Base-by-base conservation (phyloP, 2,329 filamentous ascomycete genomes). In the Penicillium sp. region DNA sequence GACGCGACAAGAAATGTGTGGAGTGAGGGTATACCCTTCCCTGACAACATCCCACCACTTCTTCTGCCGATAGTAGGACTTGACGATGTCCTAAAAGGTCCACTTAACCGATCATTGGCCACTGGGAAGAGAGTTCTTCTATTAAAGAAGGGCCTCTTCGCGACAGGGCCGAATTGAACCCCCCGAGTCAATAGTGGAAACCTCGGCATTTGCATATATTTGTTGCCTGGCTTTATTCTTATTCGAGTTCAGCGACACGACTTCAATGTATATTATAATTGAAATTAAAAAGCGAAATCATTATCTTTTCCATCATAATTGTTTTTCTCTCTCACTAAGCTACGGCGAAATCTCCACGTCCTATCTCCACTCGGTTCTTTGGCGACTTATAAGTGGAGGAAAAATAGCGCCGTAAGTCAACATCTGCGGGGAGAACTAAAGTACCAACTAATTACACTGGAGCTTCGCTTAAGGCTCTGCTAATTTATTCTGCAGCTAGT, bases 181-280 rank as follows among this genome's bases (percentile, higher is more conserved):
- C 40, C 6, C 10, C 40, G 24, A 16, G 40, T 40, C 28, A 28
- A 16, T 16, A 46, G 48, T 48, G 48, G 42, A 46, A 42, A 23
- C 43, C 24, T 36, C 28, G 23, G 36, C 18, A 5, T 28, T 45
- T 48, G 45, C 51, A 40, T 55, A 21, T 21, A 53, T 45, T 39
- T 21, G 39, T 16, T 43, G 47, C 37, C 36, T 51, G 46, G 44
- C 48, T 39, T 40, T 28, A n/a, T 43, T 28, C 3, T 28, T 43
- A 10, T 26, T 18, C 18, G 40, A 36, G 21, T 5, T 26, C 16
- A 48, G 36, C 13, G 31, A 49, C 37, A 56, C 29, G 48, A 48
- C 34, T 53, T 39, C 29, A 31, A 51, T 56, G 56, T 54, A 59
- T 26, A 59, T 56, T 54, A 59, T 54, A 21, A 33, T 36, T 11